These are phyloP conservation scores for Kokia cookei DNA, from an alignment of 441 rosid genomes.

Conservation along the genomic window DNA sequence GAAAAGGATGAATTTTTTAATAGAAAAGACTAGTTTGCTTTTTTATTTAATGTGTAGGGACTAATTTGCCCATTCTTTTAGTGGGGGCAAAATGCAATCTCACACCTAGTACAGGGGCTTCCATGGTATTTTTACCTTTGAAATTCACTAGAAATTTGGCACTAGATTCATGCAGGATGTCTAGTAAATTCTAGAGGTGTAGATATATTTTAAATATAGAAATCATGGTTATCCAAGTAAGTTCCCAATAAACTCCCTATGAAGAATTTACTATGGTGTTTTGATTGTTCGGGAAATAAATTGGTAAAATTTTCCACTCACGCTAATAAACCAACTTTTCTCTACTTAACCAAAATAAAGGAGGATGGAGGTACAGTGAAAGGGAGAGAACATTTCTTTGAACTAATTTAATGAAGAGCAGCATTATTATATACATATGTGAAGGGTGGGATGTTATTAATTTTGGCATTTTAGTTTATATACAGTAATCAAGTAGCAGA, in stretches of 20 bases:
- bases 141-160: background rate
- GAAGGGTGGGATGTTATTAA: background rate
- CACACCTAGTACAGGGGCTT: too few species aligned
- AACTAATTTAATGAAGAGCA: background rate
- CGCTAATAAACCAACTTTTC: background rate
- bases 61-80: too few species aligned
- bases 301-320: background rate
- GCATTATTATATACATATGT: background rate
- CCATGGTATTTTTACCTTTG: background rate
- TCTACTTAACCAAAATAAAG: background rate
- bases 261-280: background rate
- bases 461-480: background rate
- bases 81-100: too few species aligned
- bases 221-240: background rate
- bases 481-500: background rate
- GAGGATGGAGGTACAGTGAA: background rate
- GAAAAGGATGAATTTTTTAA: too few species aligned
- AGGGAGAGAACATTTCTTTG: background rate
- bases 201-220: background rate
- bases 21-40: too few species aligned
- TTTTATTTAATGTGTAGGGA: too few species aligned
- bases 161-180: background rate
- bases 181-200: background rate
- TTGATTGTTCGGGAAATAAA: background rate
- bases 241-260: background rate